Base-by-base conservation (phyloP, 495 filamentous ascomycete genomes). In the Hypomontagnella monticulosa region DNA sequence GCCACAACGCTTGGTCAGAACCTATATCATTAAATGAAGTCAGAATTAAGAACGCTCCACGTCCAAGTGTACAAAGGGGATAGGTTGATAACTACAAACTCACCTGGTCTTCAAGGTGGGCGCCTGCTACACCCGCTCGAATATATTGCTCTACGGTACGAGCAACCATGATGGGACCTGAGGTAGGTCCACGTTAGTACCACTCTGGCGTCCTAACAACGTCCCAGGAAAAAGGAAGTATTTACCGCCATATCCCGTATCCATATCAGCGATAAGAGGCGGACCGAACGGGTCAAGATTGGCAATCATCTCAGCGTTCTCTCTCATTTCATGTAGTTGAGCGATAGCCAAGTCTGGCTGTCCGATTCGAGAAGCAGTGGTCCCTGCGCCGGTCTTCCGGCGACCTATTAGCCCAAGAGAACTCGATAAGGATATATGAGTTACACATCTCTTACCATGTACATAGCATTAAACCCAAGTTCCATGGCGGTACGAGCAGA, bases 71-170 rank as follows among this genome's bases (percentile, higher is more conserved):
- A 6, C n/a, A n/a, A n/a, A n/a, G n/a, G 0, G 1, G 18, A 19
- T 12, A 38, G 30, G 10, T 1, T 16, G 12, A 27, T 4, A 2
- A 11, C 18, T 2, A 38, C 12, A 41, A 0, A 43, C 79, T 70
- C 33, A 88, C 81, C 69, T 91, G 88, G 73, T 91, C 89, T 78
- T 91, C 89, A 36, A 91, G 83, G 66, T 91, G 88, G 65, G 89
- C 81, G 14, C 83, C 88, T 4, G 88, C 88, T 1, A 91, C 85
- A 9, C 86, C 86, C 11, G 86, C 83, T 32, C 79, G 81, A 47
- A 85, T 84, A 71, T 90, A 90, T 48, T 86, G 78, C 61, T 83
- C 77, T n/a, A 89, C 83, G 0, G 87, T 82, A 41, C 83, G 80
- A 37, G 84, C 79, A 11, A 89, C 82, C 79, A 86, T 85, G 37